Evolutionary conservation across 1,284 basidiomycete genomes (phyloP), one percentile per base, ranked within the genome.

Genomic region (Boletellus deceptivus): DNA sequence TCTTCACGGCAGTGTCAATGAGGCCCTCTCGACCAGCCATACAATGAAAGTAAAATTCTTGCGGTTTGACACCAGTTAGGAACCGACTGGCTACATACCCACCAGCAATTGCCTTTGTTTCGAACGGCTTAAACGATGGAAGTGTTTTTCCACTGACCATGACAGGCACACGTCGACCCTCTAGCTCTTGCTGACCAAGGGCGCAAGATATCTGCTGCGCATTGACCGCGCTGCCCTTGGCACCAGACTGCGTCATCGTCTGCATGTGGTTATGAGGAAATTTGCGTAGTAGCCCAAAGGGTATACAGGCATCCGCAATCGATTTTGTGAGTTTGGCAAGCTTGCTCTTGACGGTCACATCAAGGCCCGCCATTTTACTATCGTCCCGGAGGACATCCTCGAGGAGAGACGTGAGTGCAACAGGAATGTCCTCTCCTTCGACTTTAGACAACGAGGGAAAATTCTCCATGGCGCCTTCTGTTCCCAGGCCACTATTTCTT

Each of bases 231-330:
- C 92, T 96, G 55, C 97, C 97, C 73, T 99, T 99, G 50, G 97
- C 97, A 62, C 97, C 97, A 40, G 97, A 98, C 50, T 93, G 84
- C 5, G 96, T 98, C 97, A 99, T 99, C 57, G 91, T 88, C 72
- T 99, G 96, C 97, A 99, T 99, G 82, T 99, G 90, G 74, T 99
- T 99, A 69, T 94, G 85, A 25, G 97, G 97, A 78, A 99, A 99
- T 55, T 89, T 86, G 61, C 93, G 91, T 56, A 91, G 77, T 35
- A 99, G 82, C 45, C 90, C 90, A 46, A 83, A 74, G n/a, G 97
- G 97, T 61, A 99, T 82, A 64, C 90, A 90, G n/a, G 84, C 79
- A 65, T 95, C 86, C 18, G 93, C 89, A 49, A 97, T 93, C 3
- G 92, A 87, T 59, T 91, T 88, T 53, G 93, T 97, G 64, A 98